Conservation (phyloP, 371 early-diverging fungal species). For the Gilbertella persicaria region DNA sequence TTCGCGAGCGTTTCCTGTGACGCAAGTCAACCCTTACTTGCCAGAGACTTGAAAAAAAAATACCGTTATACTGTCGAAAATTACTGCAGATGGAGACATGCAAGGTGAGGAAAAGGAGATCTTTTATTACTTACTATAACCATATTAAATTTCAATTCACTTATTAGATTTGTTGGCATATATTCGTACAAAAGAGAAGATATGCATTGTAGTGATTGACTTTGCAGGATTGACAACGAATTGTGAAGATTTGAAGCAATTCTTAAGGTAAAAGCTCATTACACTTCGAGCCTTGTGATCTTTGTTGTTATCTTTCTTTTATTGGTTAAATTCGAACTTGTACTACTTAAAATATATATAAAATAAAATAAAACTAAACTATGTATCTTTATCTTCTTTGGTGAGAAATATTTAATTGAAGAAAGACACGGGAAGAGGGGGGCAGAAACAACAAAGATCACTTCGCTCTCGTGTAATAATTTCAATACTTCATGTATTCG, state of each 20-base stretch:
- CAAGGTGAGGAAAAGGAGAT: constrained; percentile 19
- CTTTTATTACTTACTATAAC: constrained; percentile 13
- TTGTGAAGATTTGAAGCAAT: constrained; percentile 17
- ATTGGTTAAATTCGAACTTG: too few species aligned
- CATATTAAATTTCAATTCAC: constrained; percentile 14
- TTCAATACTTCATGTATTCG: too few species aligned
- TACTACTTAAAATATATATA: constrained; percentile 7
- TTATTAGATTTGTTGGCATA: constrained; percentile 14
- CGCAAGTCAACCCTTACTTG: constrained; percentile 14
- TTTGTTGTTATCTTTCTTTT: too few species aligned
- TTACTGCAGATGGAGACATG: constrained; percentile 18
- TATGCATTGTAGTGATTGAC: constrained; percentile 21
- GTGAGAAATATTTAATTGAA: too few species aligned
- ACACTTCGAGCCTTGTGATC: too few species aligned
- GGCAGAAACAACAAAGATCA: too few species aligned
- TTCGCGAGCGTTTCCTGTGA: constrained; percentile 17
- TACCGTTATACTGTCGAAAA: constrained; percentile 9
- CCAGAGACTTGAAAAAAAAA: constrained; percentile 15
- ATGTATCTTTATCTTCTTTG: too few species aligned
- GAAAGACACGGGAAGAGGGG: too few species aligned
- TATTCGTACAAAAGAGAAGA: constrained; percentile 8
- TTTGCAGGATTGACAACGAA: constrained; percentile 22
- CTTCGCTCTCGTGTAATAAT: too few species aligned
- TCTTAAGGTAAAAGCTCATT: constrained; percentile 14
- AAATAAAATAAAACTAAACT: too few species aligned